Conservation (phyloP, 352 stramenopile species). For the Phytophthora hibernalis region DNA sequence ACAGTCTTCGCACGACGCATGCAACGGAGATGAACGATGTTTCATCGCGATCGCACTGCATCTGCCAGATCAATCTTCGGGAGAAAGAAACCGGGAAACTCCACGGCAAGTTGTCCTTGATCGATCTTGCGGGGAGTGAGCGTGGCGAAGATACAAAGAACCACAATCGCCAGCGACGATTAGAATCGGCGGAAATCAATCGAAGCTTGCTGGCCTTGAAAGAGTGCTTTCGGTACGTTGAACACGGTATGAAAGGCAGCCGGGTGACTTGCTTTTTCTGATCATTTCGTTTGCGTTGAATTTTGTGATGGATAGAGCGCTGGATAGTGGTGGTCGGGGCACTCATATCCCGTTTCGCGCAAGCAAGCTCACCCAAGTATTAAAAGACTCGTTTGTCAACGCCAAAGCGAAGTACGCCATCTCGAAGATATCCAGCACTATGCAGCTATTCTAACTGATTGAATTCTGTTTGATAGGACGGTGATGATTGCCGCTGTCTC, state of each 20-base stretch:
- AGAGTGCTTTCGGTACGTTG: constrained; percentile 93
- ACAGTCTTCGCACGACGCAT: constrained; percentile 95
- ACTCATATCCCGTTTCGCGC: constrained; percentile 96
- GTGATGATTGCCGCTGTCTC: constrained; percentile 98
- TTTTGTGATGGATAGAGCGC: constrained; percentile 50
- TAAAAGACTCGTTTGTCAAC: constrained; percentile 98
- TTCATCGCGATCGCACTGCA: constrained; percentile 94
- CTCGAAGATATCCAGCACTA: background rate
- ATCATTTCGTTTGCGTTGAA: background rate
- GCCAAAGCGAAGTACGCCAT: constrained; percentile 80
- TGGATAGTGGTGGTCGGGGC: constrained; percentile 90
- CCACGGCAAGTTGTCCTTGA: constrained; percentile 94
- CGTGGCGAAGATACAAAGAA: constrained; percentile 96
- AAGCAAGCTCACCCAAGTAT: constrained; percentile 97
- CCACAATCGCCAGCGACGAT: constrained; percentile 91
- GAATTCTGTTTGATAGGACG: constrained; percentile 57
- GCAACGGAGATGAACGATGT: constrained; percentile 97
- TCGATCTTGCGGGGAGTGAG: constrained; percentile 97
- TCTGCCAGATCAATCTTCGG: constrained; percentile 94
- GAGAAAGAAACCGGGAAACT: constrained; percentile 55
- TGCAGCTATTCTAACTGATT: constrained; percentile 1
- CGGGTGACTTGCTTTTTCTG: too few species aligned
- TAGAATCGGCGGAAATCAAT: constrained; percentile 98
- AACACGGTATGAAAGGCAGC: too few species aligned
- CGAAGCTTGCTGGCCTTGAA: constrained; percentile 97